Evolutionary conservation across 176 grass and related monocot genomes (phyloP), one percentile per base, ranked within the genome.

Genomic region (Oryza longistaminata): DNA sequence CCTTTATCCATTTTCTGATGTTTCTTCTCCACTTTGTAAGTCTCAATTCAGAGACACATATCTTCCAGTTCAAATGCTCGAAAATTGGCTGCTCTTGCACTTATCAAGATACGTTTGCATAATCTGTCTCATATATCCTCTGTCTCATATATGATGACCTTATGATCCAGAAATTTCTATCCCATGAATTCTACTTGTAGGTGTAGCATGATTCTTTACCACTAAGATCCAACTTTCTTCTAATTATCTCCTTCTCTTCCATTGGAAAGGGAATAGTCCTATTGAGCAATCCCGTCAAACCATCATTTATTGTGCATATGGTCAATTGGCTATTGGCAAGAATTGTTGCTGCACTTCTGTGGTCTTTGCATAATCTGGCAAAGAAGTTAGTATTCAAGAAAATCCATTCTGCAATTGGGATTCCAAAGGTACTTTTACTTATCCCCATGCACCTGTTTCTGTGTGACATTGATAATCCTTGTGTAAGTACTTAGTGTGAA

Each of bases 41-140:
- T 93, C 88, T 98, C 96, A 76, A 95, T 95, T 79, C 91, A 95
- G 14, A 95, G 84, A 74, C 96, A 98, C 82, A 95, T 95, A n/a
- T 80, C 81, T 73, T 73, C 93, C 66, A 90, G 87, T 73, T 92
- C 96, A 11, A 48, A 83, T 81, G 70, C 70, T 90, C 87, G 77
- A 46, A 93, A 92, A 70, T 68, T 92, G 60, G 71, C 93, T 74
- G 96, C 93, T 86, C 66, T 90, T 71, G 65, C 81, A 77, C 76
- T 98, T 75, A 92, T 98, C 58, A 98, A 95, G 48, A 92, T 92
- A 80, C 95, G 93, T 73, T 88, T 98, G 83, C 73, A 29, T 29
- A 29, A 29, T 29, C 29, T 76, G 14, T 78, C 31, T 64, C 16
- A 22, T 55, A 19, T 82, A 46, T 83, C n/a, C n/a, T 29, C 29